Evolutionary conservation across 768 basidiomycete genomes (phyloP).

Genomic region (Infundibulicybe gibba): DNA sequence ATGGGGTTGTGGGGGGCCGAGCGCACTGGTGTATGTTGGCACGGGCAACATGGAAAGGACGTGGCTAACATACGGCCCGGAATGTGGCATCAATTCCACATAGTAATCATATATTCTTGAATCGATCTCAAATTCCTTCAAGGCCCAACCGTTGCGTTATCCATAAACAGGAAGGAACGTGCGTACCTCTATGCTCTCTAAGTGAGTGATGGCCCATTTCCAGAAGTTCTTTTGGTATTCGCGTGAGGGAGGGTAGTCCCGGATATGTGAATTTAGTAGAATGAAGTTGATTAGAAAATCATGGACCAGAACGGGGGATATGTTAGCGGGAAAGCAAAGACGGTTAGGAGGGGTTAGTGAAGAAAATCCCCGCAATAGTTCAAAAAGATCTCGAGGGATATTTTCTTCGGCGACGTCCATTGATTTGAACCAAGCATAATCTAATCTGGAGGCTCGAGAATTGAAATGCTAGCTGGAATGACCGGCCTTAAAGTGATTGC

Average conservation of each 20-base stretch:
- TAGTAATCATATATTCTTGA: slow-evolving; percentile 62
- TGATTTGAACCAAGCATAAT: not conserved
- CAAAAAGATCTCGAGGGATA: slow-evolving; percentile 31
- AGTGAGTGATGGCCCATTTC: slow-evolving; percentile 61
- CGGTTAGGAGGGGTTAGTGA: slow-evolving; percentile 41
- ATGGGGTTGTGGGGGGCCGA: slow-evolving; percentile 15
- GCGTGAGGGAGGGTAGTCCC: slow-evolving; percentile 55
- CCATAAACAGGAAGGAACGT: not conserved
- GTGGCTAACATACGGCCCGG: slow-evolving; percentile 24
- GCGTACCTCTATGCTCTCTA: slow-evolving; percentile 58
- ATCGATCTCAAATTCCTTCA: slow-evolving; percentile 61
- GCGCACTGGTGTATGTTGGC: slow-evolving; percentile 11
- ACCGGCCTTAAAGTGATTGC: slow-evolving; percentile 17
- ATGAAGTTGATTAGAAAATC: slow-evolving; percentile 50
- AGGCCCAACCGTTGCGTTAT: not conserved
- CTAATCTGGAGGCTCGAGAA: not conserved
- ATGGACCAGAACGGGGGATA: slow-evolving; percentile 41
- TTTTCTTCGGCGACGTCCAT: not conserved
- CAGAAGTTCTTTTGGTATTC: slow-evolving; percentile 66
- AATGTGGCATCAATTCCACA: slow-evolving; percentile 39
- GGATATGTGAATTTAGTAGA: slow-evolving; percentile 49
- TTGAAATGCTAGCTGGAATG: not conserved
- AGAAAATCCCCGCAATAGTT: slow-evolving; percentile 49
- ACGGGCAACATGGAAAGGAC: not conserved
- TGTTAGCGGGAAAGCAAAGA: slow-evolving; percentile 35